Evolutionary conservation across 2,329 filamentous ascomycete species (phyloP).

Genomic region (Diplodia seriata): DNA sequence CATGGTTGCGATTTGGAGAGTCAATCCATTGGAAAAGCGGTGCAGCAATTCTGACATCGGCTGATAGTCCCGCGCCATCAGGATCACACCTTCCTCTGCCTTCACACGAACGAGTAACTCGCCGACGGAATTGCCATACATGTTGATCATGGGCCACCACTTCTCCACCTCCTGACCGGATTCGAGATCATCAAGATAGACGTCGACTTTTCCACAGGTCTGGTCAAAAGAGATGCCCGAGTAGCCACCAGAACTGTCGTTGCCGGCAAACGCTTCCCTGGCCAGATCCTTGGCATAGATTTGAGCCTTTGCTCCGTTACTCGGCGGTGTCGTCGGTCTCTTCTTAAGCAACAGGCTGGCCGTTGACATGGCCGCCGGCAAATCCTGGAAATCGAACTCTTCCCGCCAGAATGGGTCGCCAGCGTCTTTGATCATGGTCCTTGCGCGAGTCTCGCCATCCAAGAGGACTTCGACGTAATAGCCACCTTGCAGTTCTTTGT

Average conservation of each 20-base stretch:
- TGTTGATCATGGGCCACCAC: slow-evolving; percentile 82
- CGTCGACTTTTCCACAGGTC: slow-evolving; percentile 76
- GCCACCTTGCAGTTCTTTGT: slow-evolving; percentile 58
- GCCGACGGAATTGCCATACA: slow-evolving; percentile 76
- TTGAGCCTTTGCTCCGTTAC: slow-evolving; percentile 9
- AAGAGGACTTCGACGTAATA: slow-evolving; percentile 81
- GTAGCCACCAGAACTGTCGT: slow-evolving; percentile 50
- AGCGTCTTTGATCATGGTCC: slow-evolving; percentile 76
- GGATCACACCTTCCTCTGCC: slow-evolving; percentile 87
- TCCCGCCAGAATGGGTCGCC: slow-evolving; percentile 83
- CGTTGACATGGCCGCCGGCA: slow-evolving; percentile 72
- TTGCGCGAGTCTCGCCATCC: slow-evolving; percentile 78
- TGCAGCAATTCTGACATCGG: slow-evolving; percentile 83
- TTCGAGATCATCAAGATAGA: slow-evolving; percentile 79
- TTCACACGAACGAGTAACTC: slow-evolving; percentile 84
- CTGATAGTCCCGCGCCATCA: slow-evolving; percentile 85
- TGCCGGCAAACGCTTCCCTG: slow-evolving; percentile 39
- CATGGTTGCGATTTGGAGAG: slow-evolving; percentile 80
- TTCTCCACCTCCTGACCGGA: slow-evolving; percentile 80
- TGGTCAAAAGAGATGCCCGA: slow-evolving; percentile 57
- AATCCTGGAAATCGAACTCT: slow-evolving; percentile 76
- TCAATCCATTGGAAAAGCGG: slow-evolving; percentile 81
- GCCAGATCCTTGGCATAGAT: slow-evolving; percentile 46
- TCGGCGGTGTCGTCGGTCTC: slow-evolving; percentile 45
- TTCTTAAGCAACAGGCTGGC: slow-evolving; percentile 76